These are phyloP conservation scores for Vitellaria paradoxa DNA, from an alignment of 179 eudicot species.

Conservation along the genomic window DNA sequence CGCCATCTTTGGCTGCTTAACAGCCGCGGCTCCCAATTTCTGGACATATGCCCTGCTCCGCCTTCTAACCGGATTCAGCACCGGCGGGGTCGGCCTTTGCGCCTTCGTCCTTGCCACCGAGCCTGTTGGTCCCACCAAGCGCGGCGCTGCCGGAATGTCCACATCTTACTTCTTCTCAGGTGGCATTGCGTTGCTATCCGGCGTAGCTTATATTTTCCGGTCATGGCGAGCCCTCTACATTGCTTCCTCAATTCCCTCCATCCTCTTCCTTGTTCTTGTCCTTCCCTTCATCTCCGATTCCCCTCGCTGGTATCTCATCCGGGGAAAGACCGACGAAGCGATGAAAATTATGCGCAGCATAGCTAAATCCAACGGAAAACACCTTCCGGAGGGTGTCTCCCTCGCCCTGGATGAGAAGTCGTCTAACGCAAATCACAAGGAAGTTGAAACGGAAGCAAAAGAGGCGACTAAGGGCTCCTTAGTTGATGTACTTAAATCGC, in stretches of 20 bases:
- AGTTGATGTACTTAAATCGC: slow-evolving; percentile 55
- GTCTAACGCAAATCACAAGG: not conserved
- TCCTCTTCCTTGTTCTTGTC: slow-evolving; percentile 48
- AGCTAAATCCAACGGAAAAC: slow-evolving; percentile 48
- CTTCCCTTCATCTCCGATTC: slow-evolving; percentile 80
- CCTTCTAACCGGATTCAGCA: slow-evolving; percentile 65
- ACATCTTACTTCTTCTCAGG: slow-evolving; percentile 87
- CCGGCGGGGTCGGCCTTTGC: slow-evolving; percentile 83
- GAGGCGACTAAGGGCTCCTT: slow-evolving; percentile 52
- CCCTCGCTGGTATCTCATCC: slow-evolving; percentile 78
- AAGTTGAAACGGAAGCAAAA: slow-evolving; percentile 10
- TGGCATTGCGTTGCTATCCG: slow-evolving; percentile 68
- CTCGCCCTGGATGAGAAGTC: slow-evolving; percentile 54
- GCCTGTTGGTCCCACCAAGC: slow-evolving; percentile 72
- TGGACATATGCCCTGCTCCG: slow-evolving; percentile 52
- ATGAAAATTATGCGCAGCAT: slow-evolving; percentile 56
- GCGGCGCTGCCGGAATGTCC: slow-evolving; percentile 88
- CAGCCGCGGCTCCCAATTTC: slow-evolving; percentile 67
- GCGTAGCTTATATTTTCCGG: slow-evolving; percentile 61
- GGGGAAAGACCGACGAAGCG: slow-evolving; percentile 52
- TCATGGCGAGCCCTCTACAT: slow-evolving; percentile 73
- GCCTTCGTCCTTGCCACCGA: slow-evolving; percentile 87
- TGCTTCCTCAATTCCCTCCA: slow-evolving; percentile 73
- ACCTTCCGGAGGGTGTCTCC: slow-evolving; percentile 38
- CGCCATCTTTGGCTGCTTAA: slow-evolving; percentile 60